Base-by-base conservation (phyloP, 345 rosid genomes). In the Melaleuca quinquenervia region DNA sequence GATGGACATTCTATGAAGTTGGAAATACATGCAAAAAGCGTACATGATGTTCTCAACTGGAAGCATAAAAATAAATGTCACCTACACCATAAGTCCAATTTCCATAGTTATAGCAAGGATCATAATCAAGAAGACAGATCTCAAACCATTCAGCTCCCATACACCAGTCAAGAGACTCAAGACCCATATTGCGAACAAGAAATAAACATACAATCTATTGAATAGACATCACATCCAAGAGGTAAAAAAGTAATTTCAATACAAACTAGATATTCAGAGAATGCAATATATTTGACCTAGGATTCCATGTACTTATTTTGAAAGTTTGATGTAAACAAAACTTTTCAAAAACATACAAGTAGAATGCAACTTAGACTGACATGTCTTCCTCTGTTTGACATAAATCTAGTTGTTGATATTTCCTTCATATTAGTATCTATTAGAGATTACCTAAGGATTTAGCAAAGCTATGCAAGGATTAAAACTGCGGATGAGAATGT, bases 111-210 rank as follows among this genome's bases (percentile, higher is more conserved):
- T 97, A 97, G 88, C 95, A 95, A 0, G 98, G 98, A 85, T 97
- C 98, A 82, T 97, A 97, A 88, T 95, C 99, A 84, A 95, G 86
- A 18, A 95, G 91, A 89, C 97, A 94, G 76, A 96, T 91, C 92
- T 95, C 99, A 75, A 95, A 97, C 98, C 99, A 97, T 91, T 97
- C 98, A 7, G 98, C 98, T 84, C 98, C 98, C 96, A 95, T 93
- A 0, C 99, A 92, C 99, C 99, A 95, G 89, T 95, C 98, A 82
- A 41, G 41, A 41, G 41, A 41, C 41, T 41, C 41, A 41, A 97
- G 85, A 12, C 98, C 99, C 98, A 96, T 95, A 86, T 95, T 98
- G 70, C 97, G 94, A 13, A 95, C 99, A 50, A 95, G 98, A 90
- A 96, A 96, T 11, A 98, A 95, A 86, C 99, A 95, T n/a, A 93